Conservation (phyloP, 805 yeast genomes). For the Candida silvicultrix region DNA sequence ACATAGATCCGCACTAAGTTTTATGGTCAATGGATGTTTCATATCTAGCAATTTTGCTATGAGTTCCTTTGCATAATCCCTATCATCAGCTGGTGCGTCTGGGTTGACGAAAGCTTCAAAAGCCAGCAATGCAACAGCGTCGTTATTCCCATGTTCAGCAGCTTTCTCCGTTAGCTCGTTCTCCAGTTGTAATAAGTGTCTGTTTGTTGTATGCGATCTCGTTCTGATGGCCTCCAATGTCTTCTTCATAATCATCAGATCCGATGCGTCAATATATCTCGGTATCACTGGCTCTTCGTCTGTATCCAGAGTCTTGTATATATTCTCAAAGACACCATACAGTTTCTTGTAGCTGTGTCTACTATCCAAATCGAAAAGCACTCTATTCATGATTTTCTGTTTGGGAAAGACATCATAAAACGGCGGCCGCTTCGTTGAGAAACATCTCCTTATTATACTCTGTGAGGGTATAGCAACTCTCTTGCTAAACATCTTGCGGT, state of each 20-base stretch:
- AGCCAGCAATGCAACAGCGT: slow-evolving; percentile 71
- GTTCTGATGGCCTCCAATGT: slow-evolving; percentile 57
- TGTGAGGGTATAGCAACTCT: neutral
- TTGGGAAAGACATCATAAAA: slow-evolving; percentile 49
- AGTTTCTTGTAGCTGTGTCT: slow-evolving; percentile 46
- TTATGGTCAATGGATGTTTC: slow-evolving; percentile 69
- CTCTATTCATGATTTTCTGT: slow-evolving; percentile 46
- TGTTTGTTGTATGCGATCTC: slow-evolving; percentile 54
- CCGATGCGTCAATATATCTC: slow-evolving; percentile 41
- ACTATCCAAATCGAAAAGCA: slow-evolving; percentile 63
- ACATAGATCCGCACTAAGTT: slow-evolving; percentile 75
- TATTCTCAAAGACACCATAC: slow-evolving; percentile 42
- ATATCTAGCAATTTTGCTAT: slow-evolving; percentile 49
- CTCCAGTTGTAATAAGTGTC: slow-evolving; percentile 54
- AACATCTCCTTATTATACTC: neutral
- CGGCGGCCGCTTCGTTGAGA: slow-evolving; percentile 26
- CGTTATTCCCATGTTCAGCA: slow-evolving; percentile 76
- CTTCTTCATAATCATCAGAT: slow-evolving; percentile 62
- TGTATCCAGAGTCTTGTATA: slow-evolving; percentile 42
- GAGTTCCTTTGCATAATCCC: slow-evolving; percentile 53
- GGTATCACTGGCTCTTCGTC: slow-evolving; percentile 32
- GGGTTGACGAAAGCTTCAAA: slow-evolving; percentile 50
- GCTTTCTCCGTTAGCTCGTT: slow-evolving; percentile 72
- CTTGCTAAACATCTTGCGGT: neutral
- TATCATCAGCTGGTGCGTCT: slow-evolving; percentile 44